A percentile compares a stretch with the other conserved stretches of the same genome.
Evolutionary conservation across 192 early-diverging fungal genomes (phyloP).

Genomic region (Podila horticola): DNA sequence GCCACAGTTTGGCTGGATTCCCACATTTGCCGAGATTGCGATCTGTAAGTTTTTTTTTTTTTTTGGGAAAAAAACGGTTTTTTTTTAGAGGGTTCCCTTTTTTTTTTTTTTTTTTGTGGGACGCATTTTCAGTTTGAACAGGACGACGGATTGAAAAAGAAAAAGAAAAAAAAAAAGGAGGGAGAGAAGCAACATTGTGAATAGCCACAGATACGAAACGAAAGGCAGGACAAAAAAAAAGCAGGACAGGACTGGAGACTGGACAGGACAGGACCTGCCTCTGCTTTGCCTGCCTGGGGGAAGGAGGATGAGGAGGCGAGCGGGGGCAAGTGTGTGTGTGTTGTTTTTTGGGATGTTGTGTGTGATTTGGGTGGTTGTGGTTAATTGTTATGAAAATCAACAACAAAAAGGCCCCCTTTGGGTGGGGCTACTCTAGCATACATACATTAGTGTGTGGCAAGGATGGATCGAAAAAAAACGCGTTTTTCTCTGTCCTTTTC

Average conservation of each 20-base stretch:
- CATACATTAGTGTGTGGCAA: not conserved
- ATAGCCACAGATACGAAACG: not conserved
- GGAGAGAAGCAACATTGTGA: not conserved
- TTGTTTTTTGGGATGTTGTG: not conserved
- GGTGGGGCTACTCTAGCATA: too few species aligned
- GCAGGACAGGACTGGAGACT: too few species aligned
- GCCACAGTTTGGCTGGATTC: slow-evolving; percentile 31
- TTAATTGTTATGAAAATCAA: not conserved
- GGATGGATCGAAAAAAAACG: slow-evolving; percentile 3
- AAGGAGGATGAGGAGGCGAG: too few species aligned
- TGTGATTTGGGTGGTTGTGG: not conserved
- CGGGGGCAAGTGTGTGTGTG: not conserved
- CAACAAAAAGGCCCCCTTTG: too few species aligned
- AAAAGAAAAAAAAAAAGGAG: not conserved
- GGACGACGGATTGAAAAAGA: not conserved
- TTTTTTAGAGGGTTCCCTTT: not conserved
- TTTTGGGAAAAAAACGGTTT: not conserved
- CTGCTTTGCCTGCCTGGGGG: too few species aligned
- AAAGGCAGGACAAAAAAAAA: not conserved
- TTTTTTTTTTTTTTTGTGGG: slow-evolving; percentile 9
- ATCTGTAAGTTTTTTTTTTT: slow-evolving; percentile 31
- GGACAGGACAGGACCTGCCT: too few species aligned
- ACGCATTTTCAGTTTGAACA: not conserved
- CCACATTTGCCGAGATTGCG: slow-evolving; percentile 34
- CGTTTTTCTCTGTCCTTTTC: not conserved